Evolutionary conservation across 192 early-diverging fungal species (phyloP).

Genomic region (Endogone sp.): DNA sequence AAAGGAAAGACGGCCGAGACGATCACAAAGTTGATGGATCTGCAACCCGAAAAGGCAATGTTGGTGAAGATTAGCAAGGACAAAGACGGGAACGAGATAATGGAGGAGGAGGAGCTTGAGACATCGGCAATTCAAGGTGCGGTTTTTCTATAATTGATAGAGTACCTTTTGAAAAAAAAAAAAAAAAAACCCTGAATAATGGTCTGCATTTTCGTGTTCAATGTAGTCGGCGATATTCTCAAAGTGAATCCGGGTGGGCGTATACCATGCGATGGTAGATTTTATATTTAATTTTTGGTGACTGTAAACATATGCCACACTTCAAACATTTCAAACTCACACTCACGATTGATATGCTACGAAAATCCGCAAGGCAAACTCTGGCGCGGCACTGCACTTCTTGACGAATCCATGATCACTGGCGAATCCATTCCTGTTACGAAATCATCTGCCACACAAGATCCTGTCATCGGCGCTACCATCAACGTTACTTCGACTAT

Average conservation of each 20-base stretch:
- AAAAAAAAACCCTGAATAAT: no score
- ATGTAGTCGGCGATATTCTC: slow-evolving; percentile 68
- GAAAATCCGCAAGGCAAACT: neutral
- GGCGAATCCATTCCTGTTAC: slow-evolving; percentile 71
- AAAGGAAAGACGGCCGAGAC: slow-evolving; percentile 78
- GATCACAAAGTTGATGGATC: slow-evolving; percentile 67
- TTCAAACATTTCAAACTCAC: neutral
- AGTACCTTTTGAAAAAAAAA: no score
- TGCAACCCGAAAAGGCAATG: slow-evolving; percentile 68
- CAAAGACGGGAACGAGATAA: slow-evolving; percentile 11
- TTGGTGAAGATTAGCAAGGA: slow-evolving; percentile 29
- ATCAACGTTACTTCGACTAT: slow-evolving; percentile 56
- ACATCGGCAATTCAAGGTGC: neutral
- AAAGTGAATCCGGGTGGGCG: slow-evolving; percentile 62
- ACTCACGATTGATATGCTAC: neutral
- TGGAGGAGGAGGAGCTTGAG: slow-evolving; percentile 25
- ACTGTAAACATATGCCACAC: neutral
- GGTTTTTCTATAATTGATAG: neutral
- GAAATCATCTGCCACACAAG: slow-evolving; percentile 41
- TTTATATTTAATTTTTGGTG: slow-evolving; percentile 16
- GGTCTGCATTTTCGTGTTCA: no score
- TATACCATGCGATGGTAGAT: slow-evolving; percentile 71
- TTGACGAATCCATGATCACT: slow-evolving; percentile 82
- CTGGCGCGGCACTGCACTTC: slow-evolving; percentile 44
- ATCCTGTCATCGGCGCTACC: slow-evolving; percentile 60